A percentile compares a stretch with the other conserved stretches of the same genome.
These are phyloP conservation scores for Fusarium sororula DNA, from an alignment of 2,329 filamentous ascomycete genomes.

Conservation along the genomic window DNA sequence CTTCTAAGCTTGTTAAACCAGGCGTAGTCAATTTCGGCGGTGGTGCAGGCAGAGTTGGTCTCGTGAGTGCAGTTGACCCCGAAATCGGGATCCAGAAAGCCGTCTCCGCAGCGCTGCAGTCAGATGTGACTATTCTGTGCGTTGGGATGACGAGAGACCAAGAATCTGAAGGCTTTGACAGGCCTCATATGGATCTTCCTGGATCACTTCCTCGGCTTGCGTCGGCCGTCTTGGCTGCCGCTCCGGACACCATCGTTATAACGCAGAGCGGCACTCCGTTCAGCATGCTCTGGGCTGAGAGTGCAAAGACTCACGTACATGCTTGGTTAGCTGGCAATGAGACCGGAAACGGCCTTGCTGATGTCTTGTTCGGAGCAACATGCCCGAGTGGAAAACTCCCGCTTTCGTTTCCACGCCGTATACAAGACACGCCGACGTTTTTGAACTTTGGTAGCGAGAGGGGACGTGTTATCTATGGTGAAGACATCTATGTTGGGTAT, in stretches of 20 bases:
- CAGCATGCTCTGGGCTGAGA: neutral
- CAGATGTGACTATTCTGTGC: neutral
- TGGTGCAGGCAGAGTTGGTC: neutral
- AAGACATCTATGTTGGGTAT: neutral
- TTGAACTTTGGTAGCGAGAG: neutral
- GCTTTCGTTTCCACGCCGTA: neutral
- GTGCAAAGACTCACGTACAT: neutral
- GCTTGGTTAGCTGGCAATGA: neutral
- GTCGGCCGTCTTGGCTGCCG: neutral
- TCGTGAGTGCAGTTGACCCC: neutral
- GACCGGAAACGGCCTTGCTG: neutral
- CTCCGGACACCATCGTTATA: neutral
- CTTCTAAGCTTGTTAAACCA: neutral
- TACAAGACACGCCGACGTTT: neutral
- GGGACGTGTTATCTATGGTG: neutral
- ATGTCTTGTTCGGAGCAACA: neutral
- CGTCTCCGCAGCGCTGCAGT: neutral
- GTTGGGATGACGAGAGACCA: neutral
- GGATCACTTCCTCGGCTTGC: neutral
- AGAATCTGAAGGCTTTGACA: neutral
- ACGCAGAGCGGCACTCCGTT: neutral
- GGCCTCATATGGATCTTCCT: neutral
- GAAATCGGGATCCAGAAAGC: neutral
- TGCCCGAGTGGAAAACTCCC: neutral
- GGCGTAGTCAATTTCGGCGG: neutral